These are phyloP conservation scores for Phaffomyces thermotolerans DNA, from an alignment of 805 yeast species.

Conservation along the genomic window DNA sequence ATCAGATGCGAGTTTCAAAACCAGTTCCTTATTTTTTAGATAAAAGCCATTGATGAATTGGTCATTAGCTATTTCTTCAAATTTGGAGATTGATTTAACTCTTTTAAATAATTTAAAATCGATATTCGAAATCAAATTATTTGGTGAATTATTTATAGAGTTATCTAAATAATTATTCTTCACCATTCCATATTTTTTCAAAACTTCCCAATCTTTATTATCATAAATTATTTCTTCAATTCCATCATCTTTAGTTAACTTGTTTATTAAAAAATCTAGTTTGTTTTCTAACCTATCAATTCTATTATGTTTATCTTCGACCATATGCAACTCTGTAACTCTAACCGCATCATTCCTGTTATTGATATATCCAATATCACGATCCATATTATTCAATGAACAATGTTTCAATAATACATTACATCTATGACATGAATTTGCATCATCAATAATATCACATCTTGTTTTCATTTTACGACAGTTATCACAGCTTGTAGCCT, in stretches of 20 bases:
- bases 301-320: slow-evolving; percentile 4
- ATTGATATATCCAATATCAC: slow-evolving; percentile 10
- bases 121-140: slow-evolving; percentile 29
- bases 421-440: slow-evolving; percentile 44
- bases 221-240: neutral
- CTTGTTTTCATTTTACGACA: slow-evolving; percentile 53
- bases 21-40: slow-evolving; percentile 34
- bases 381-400: slow-evolving; percentile 27
- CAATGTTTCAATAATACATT: slow-evolving; percentile 40
- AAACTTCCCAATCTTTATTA: slow-evolving; percentile 9
- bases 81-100: slow-evolving; percentile 21
- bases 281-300: slow-evolving; percentile 10
- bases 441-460: slow-evolving; percentile 40
- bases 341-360: slow-evolving; percentile 1
- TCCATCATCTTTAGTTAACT: slow-evolving; percentile 6
- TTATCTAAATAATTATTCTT: slow-evolving; percentile 21
- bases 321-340: neutral
- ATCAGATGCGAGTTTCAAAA: slow-evolving; percentile 38
- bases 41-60: slow-evolving; percentile 40
- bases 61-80: slow-evolving; percentile 30
- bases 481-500: slow-evolving; percentile 38
- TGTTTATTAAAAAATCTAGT: slow-evolving; percentile 22
- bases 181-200: slow-evolving; percentile 9
- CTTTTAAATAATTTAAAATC: slow-evolving; percentile 34
- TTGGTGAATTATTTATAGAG: slow-evolving; percentile 28